phyloP scores from a whole-genome alignment of 306 rosid genomes.

The Heteromeles arbutifolia region DNA sequence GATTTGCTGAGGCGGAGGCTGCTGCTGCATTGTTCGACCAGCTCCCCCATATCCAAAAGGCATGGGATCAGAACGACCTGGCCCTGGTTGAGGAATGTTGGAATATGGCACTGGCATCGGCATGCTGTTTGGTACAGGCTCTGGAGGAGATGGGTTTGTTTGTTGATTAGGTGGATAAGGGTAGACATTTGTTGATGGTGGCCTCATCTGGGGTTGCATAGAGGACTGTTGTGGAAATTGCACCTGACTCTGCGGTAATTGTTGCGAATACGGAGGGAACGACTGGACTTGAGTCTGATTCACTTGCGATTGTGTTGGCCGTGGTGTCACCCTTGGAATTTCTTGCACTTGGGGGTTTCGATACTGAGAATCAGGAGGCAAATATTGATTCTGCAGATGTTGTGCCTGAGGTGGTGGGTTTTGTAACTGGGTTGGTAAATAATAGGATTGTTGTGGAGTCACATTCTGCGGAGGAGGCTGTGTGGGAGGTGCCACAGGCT shows the following conservation, averaged over 20 bases:
- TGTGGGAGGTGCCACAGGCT: conserved; percentile 36
- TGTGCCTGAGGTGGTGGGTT: conserved; percentile 47
- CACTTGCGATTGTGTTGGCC: conserved; percentile 53
- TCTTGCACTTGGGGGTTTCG: conserved; percentile 57
- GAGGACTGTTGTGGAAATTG: conserved; percentile 58
- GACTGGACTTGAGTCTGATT: conserved; percentile 56
- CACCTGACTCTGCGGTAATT: conserved; percentile 38
- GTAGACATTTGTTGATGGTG: conserved; percentile 46
- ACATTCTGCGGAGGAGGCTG: conserved; percentile 57
- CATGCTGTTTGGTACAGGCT: conserved; percentile 71
- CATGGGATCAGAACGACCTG: conserved; percentile 53
- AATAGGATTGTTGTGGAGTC: conserved; percentile 64
- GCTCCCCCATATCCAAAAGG: conserved; percentile 66
- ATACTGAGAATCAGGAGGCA: conserved; percentile 66
- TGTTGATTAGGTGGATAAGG: conserved; percentile 64
- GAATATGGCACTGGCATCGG: conserved; percentile 82
- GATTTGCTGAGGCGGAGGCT: conserved; percentile 68
- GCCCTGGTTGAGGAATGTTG: conserved; percentile 55
- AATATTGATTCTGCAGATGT: conserved; percentile 58
- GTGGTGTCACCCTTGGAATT: conserved; percentile 49
- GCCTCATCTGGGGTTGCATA: conserved; percentile 63
- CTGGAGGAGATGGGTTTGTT: conserved; percentile 52
- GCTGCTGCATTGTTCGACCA: conserved; percentile 74
- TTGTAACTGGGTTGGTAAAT: conserved; percentile 55
- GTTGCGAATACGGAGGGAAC: conserved; percentile 72